Base-by-base conservation (phyloP, 1,139 yeast species). In the Arxiozyma bovina region DNA sequence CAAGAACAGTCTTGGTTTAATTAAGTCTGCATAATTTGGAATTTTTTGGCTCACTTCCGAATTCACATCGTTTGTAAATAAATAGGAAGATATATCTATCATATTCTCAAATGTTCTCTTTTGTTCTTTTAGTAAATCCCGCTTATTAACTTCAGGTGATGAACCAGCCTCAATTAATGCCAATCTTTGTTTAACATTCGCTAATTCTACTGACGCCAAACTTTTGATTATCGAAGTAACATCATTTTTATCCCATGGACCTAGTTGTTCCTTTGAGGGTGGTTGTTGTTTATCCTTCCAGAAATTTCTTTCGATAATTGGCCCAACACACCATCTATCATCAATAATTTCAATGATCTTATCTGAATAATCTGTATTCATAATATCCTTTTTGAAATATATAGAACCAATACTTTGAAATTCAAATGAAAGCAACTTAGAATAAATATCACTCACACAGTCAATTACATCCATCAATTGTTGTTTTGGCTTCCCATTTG, bases 281-380 rank as follows among this genome's bases (percentile, higher is more conserved):
- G 34, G 3, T 5, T 18, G 45, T 11, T 40, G 21, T 42, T 83
- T 84, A 61, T 81, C 79, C 69, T 85, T 86, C 78, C 90, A 84
- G 68, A 84, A 87, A 18, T 81, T 77, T 60, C 85, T 78, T 71
- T 91, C 97, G 44, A 82, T 83, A 45, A 89, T 80, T n/a, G 96
- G 94, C 1, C 99, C 98, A 61, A 93, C 83, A 68, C 86, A 80
- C 94, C 95, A 91, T 73, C 96, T 81, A 59, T 80, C 79, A 51
- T 74, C 74, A 50, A 56, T 53, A 8, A 45, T 46, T n/a, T 57
- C 55, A 3, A 20, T 44, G 23, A 42, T 43, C 15, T 42, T 40
- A 1, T 38, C 22, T 18, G 30, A 21, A 18, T 21, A 21, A 15
- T 38, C 27, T 1, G 43, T 17, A 44, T 48, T 34, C 18, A 15